phyloP scores from a whole-genome alignment of 257 asterid genomes.

The Eustoma russellianum region DNA sequence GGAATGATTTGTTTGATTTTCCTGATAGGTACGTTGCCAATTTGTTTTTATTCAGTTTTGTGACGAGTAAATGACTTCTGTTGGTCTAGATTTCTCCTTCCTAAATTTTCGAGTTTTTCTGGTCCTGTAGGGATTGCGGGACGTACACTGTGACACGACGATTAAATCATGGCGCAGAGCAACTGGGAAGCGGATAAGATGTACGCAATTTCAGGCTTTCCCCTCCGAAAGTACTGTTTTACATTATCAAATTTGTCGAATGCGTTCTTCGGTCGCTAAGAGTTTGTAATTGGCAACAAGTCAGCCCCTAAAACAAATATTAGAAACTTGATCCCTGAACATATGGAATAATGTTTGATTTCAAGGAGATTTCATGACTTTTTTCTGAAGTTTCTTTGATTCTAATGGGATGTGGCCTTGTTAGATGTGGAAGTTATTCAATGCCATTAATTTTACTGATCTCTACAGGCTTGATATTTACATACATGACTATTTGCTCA shows the following conservation, averaged over 20 bases:
- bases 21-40: slow-evolving; percentile 34
- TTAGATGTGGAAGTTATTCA: too few relatives aligned
- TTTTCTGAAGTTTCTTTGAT: too few relatives aligned
- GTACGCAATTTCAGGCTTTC: slow-evolving; percentile 23
- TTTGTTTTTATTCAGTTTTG: not conserved
- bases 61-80: slow-evolving; percentile 1
- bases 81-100: not conserved
- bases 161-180: slow-evolving; percentile 79
- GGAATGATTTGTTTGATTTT: slow-evolving; percentile 53
- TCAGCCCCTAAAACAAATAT: too few relatives aligned
- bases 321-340: too few relatives aligned
- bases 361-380: too few relatives aligned
- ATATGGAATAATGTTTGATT: too few relatives aligned
- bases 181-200: slow-evolving; percentile 99
- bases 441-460: too few relatives aligned
- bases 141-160: slow-evolving; percentile 18
- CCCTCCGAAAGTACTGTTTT: too few relatives aligned
- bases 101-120: slow-evolving; percentile 2
- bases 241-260: too few relatives aligned
- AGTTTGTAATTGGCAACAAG: too few relatives aligned
- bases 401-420: too few relatives aligned
- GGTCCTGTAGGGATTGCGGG: slow-evolving; percentile 22
- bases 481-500: slow-evolving; percentile 91
- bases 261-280: too few relatives aligned
- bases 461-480: slow-evolving; percentile 94